These are phyloP conservation scores for Pterocarpus macrocarpus DNA, from an alignment of 306 rosid genomes.

Conservation along the genomic window DNA sequence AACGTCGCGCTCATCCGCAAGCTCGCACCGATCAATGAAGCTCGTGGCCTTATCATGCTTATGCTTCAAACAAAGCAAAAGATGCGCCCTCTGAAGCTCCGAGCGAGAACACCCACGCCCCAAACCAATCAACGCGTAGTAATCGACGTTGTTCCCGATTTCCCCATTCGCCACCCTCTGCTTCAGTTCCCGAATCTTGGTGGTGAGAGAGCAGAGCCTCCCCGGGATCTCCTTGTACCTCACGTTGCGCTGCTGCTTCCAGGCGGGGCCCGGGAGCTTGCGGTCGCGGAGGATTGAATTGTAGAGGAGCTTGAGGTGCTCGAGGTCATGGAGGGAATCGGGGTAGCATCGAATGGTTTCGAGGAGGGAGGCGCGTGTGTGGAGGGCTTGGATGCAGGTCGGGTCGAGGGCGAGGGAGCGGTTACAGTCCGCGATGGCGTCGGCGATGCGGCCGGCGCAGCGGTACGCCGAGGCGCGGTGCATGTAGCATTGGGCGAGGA, in stretches of 20 bases:
- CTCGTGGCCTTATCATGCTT: conserved; percentile 78
- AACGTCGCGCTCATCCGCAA: conserved; percentile 68
- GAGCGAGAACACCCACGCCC: conserved; percentile 89
- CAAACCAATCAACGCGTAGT: conserved; percentile 77
- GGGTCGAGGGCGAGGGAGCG: conserved; percentile 77
- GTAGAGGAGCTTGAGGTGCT: conserved; percentile 84
- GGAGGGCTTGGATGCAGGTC: conserved; percentile 79
- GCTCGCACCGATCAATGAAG: conserved; percentile 83
- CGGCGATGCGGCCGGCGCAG: conserved; percentile 76
- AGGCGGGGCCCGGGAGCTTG: conserved; percentile 80
- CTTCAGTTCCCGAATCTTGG: conserved; percentile 71
- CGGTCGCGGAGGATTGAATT: conserved; percentile 86
- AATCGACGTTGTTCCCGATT: conserved; percentile 70
- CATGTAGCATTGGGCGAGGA: conserved; percentile 90
- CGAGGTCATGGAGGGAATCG: conserved; percentile 84
- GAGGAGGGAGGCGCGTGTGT: conserved; percentile 72
- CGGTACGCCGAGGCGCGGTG: conserved; percentile 71
- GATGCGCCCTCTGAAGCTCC: conserved; percentile 79
- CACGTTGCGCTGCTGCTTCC: conserved; percentile 82
- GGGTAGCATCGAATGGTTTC: conserved; percentile 79
- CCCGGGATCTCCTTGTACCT: conserved; percentile 80
- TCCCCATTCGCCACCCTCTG: conserved; percentile 76
- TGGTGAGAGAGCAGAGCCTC: conserved; percentile 67
- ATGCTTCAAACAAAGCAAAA: conserved; percentile 75
- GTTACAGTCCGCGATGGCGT: conserved; percentile 87